These are phyloP conservation scores for Fusarium sp. DNA, from an alignment of 2,329 filamentous ascomycete genomes.

Conservation along the genomic window DNA sequence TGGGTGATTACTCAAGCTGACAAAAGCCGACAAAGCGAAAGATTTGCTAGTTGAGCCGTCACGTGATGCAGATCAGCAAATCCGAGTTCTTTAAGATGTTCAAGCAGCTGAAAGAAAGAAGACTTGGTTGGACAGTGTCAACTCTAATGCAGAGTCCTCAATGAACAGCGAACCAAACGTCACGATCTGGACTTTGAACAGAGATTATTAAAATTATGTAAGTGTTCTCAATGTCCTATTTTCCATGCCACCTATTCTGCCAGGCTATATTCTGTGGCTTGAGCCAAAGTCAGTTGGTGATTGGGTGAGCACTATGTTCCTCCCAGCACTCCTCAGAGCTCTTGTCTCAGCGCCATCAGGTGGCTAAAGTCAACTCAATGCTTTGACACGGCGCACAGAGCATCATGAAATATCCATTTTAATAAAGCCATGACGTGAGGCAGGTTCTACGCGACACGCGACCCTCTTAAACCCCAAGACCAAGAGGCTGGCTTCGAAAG, in stretches of 20 bases:
- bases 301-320: background rate
- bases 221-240: background rate
- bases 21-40: slow-evolving; percentile 4
- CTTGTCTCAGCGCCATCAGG: background rate
- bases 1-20: slow-evolving; percentile 38
- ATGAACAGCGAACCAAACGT: background rate
- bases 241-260: background rate
- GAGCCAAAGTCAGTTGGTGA: background rate
- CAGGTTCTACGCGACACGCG: background rate
- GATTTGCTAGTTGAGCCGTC: background rate
- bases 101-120: background rate
- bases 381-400: background rate
- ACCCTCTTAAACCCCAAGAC: background rate
- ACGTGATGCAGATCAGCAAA: slow-evolving; percentile 17
- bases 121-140: background rate
- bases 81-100: background rate
- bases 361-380: slow-evolving; percentile 10
- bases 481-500: slow-evolving; percentile 6
- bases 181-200: background rate
- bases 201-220: background rate
- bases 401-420: background rate
- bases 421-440: background rate
- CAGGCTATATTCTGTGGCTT: background rate
- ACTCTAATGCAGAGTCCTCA: background rate
- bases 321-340: background rate